Evolutionary conservation across 331 rosid genomes (phyloP).

Genomic region (Acacia concinna): DNA sequence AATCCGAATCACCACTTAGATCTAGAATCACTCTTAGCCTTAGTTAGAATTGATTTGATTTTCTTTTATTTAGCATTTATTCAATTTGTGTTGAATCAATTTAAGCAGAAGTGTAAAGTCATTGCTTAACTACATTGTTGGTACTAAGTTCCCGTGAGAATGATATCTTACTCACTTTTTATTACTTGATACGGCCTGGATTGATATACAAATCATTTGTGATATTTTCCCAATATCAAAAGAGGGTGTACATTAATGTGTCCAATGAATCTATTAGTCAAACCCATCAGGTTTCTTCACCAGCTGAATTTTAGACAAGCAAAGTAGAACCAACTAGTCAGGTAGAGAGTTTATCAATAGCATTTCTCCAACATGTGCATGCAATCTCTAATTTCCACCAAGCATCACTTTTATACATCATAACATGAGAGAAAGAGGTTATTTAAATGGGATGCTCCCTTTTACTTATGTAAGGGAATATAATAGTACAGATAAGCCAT

Average conservation of each 20-base stretch:
- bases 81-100: no score
- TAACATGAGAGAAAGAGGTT: background rate
- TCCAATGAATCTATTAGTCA: background rate
- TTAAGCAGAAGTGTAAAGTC: no score
- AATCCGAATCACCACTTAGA: no score
- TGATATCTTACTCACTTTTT: no score
- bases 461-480: background rate
- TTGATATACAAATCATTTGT: background rate
- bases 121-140: no score
- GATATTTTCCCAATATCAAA: conserved; percentile 11
- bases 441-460: background rate
- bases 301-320: conserved; percentile 12
- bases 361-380: conserved; percentile 16
- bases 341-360: background rate
- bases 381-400: background rate
- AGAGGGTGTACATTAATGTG: background rate
- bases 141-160: no score
- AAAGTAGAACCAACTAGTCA: background rate
- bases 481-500: background rate
- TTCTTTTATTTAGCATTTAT: no score
- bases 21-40: no score
- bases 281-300: conserved; percentile 8
- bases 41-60: no score
- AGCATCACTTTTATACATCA: background rate
- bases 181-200: no score